Conservation (phyloP, 1,139 yeast genomes). For the Pichia sp. region DNA sequence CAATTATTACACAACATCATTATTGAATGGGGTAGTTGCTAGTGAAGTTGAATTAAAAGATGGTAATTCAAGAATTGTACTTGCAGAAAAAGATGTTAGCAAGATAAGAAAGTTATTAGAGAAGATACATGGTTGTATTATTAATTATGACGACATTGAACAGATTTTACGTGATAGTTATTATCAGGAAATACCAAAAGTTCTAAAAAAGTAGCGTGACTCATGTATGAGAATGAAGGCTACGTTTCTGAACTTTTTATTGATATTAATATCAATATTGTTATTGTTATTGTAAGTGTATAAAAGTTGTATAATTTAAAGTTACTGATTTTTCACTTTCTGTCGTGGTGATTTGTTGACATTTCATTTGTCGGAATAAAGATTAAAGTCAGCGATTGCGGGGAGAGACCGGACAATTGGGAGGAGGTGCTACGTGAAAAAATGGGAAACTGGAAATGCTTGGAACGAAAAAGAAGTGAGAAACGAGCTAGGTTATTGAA, state of each 20-base stretch:
- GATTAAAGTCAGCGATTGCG: background rate
- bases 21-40: background rate
- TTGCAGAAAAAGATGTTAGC: background rate
- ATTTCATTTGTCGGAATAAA: background rate
- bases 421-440: too few species aligned
- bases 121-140: slow-evolving; percentile 1
- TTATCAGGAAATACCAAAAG: background rate
- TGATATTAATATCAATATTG: too few species aligned
- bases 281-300: background rate
- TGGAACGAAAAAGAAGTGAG: background rate
- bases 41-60: background rate
- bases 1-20: background rate
- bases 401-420: background rate
- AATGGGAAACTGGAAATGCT: background rate
- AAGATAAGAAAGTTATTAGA: background rate
- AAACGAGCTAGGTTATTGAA: too few species aligned
- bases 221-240: background rate
- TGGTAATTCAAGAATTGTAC: slow-evolving; percentile 26
- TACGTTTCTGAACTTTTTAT: too few species aligned
- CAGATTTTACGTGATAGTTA: background rate
- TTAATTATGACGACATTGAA: background rate
- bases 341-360: background rate
- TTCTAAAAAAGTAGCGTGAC: background rate
- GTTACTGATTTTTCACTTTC: background rate
- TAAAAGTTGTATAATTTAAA: background rate